A percentile compares a stretch with the other conserved stretches of the same genome.
Evolutionary conservation across 1,284 basidiomycete genomes (phyloP).

Genomic region (Flammula alnicola): DNA sequence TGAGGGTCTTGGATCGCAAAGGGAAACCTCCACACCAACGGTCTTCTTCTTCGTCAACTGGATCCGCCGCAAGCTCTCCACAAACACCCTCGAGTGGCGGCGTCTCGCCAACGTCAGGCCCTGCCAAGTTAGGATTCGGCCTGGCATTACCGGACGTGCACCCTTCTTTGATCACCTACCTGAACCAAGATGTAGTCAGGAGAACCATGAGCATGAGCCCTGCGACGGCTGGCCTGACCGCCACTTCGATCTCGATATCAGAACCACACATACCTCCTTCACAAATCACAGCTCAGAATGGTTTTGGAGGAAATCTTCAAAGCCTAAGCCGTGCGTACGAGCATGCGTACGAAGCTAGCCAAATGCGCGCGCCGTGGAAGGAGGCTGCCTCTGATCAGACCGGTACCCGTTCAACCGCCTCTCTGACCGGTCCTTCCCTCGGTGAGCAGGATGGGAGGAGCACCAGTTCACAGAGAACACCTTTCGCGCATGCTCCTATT

Average conservation of each 20-base stretch:
- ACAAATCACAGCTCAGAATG: too few species aligned
- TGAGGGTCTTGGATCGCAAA: slow-evolving; percentile 37
- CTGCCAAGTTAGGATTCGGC: slow-evolving; percentile 11
- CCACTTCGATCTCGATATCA: slow-evolving; percentile 4
- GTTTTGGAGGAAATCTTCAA: too few species aligned
- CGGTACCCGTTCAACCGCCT: background rate
- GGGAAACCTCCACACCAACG: slow-evolving; percentile 10
- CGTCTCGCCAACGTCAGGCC: slow-evolving; percentile 4
- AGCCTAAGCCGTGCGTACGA: background rate
- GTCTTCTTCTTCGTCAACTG: slow-evolving; percentile 13
- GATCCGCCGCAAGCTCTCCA: slow-evolving; percentile 2
- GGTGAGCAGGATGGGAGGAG: too few species aligned
- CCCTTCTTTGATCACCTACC: slow-evolving; percentile 36
- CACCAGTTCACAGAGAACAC: too few species aligned
- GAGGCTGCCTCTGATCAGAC: background rate
- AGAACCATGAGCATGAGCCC: slow-evolving; percentile 16
- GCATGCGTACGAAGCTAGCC: background rate
- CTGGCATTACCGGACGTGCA: slow-evolving; percentile 30
- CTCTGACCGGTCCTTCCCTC: too few species aligned
- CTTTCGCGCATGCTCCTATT: too few species aligned
- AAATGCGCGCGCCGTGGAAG: background rate
- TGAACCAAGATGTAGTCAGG: slow-evolving; percentile 30
- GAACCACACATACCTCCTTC: background rate
- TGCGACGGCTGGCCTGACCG: background rate
- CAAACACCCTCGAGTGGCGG: too few species aligned